Percentiles rank a stretch among this genome's conserved stretches.
phyloP scores from a whole-genome alignment of 345 rosid genomes.

The Murraya koenigii region DNA sequence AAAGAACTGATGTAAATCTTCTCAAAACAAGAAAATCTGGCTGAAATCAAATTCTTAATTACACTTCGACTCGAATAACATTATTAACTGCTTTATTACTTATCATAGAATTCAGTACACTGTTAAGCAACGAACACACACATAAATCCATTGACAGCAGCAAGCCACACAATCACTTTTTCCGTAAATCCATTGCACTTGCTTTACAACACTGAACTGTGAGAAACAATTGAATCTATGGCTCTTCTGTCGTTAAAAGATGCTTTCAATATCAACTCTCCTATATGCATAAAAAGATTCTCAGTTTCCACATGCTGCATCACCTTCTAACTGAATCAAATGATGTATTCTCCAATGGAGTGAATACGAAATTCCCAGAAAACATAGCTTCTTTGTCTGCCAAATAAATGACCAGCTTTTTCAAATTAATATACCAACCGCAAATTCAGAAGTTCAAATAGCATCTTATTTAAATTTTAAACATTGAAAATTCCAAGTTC shows the following conservation, averaged over 20 bases:
- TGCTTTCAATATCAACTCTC: not conserved
- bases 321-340: conserved; percentile 25
- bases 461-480: not conserved
- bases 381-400: conserved; percentile 86
- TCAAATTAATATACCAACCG: conserved; percentile 6
- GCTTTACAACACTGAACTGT: not conserved
- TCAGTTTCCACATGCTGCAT: not conserved
- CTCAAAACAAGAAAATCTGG: not conserved
- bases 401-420: conserved; percentile 17
- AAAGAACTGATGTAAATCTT: not conserved
- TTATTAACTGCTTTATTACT: not conserved
- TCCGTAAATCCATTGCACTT: not conserved
- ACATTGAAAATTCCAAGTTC: conserved; percentile 8
- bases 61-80: too few species aligned
- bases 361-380: conserved; percentile 88
- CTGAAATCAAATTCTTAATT: not conserved
- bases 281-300: not conserved
- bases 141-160: not conserved
- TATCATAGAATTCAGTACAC: not conserved
- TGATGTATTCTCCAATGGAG: conserved; percentile 43
- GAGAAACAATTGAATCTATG: not conserved
- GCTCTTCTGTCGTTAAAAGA: not conserved
- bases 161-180: not conserved
- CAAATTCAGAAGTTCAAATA: not conserved
- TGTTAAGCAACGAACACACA: not conserved